Percentiles rank a stretch among this genome's conserved stretches.
Conservation (phyloP, 345 rosid genomes). For the Linum trigynum region DNA sequence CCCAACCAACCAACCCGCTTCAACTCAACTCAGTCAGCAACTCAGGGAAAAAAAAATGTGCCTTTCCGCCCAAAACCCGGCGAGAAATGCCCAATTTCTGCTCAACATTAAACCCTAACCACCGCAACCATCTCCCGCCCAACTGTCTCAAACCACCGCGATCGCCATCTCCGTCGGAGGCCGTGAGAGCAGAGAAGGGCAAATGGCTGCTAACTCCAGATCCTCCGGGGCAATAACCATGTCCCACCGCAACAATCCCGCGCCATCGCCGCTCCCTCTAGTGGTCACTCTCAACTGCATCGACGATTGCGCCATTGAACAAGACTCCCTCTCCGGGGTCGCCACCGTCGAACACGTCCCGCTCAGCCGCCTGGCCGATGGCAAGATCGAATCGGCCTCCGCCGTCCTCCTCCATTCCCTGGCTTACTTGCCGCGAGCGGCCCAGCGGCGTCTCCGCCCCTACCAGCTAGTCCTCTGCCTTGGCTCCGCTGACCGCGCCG, state of each 20-base stretch:
- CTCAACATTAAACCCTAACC: slow-evolving; percentile 31
- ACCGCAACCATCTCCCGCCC: slow-evolving; percentile 10
- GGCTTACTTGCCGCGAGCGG: slow-evolving; percentile 97
- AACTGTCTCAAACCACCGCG: slow-evolving; percentile 6
- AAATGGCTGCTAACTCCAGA: background rate
- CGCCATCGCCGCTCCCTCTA: slow-evolving; percentile 36
- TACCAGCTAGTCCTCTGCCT: slow-evolving; percentile 91
- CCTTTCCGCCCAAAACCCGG: background rate
- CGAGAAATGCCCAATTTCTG: slow-evolving; percentile 17
- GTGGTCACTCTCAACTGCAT: slow-evolving; percentile 88
- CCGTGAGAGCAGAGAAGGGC: background rate
- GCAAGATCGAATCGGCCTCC: slow-evolving; percentile 81
- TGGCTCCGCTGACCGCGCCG: slow-evolving; percentile 87
- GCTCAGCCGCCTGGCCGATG: slow-evolving; percentile 78
- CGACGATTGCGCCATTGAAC: slow-evolving; percentile 76
- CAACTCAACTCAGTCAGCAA: background rate
- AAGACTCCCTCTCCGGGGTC: slow-evolving; percentile 67
- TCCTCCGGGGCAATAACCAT: background rate
- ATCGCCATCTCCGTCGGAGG: slow-evolving; percentile 13
- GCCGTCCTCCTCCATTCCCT: slow-evolving; percentile 91
- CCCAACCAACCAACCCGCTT: too few relatives aligned
- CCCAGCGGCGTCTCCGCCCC: slow-evolving; percentile 93
- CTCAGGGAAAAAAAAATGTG: background rate
- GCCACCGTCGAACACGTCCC: slow-evolving; percentile 87
- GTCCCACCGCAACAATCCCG: slow-evolving; percentile 33